Evolutionary conservation across 169 alveolate species (phyloP).

Genomic region (Perkinsus marinus): DNA sequence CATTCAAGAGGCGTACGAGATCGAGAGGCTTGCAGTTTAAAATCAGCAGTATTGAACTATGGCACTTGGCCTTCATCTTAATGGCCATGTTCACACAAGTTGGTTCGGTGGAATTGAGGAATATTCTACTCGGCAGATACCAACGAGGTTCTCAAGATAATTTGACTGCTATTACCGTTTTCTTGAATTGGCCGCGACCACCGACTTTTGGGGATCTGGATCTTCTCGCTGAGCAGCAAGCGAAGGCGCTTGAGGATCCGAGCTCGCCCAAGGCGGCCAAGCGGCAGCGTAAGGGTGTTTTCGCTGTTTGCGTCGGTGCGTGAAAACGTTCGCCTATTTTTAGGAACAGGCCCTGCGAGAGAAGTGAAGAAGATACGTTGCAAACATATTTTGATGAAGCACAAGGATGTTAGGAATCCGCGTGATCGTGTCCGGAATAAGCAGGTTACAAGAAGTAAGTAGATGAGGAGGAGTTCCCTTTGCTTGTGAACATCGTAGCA

Average conservation of each 20-base stretch:
- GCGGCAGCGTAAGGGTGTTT: not conserved
- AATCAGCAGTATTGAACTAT: too few species aligned
- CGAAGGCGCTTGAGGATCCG: not conserved
- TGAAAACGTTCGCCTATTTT: not conserved
- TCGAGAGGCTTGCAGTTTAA: too few species aligned
- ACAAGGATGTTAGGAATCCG: slow-evolving; percentile 53
- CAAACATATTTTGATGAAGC: slow-evolving; percentile 48
- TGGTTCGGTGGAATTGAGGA: too few species aligned
- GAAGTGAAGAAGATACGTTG: not conserved
- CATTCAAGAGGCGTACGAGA: not conserved
- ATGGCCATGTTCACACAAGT: too few species aligned
- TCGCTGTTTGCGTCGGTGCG: not conserved
- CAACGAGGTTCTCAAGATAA: not conserved
- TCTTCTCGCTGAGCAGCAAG: not conserved
- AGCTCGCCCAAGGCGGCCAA: not conserved
- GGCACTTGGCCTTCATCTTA: too few species aligned
- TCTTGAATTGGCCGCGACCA: not conserved
- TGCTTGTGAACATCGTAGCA: not conserved
- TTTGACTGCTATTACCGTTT: not conserved
- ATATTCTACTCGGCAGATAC: too few species aligned
- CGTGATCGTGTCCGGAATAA: slow-evolving; percentile 46
- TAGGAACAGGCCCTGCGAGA: not conserved
- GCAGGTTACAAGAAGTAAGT: slow-evolving; percentile 32
- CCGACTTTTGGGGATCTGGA: not conserved
- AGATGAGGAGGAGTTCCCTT: not conserved